Evolutionary conservation across 768 basidiomycete genomes (phyloP).

Genomic region (Hygrophorus russula): DNA sequence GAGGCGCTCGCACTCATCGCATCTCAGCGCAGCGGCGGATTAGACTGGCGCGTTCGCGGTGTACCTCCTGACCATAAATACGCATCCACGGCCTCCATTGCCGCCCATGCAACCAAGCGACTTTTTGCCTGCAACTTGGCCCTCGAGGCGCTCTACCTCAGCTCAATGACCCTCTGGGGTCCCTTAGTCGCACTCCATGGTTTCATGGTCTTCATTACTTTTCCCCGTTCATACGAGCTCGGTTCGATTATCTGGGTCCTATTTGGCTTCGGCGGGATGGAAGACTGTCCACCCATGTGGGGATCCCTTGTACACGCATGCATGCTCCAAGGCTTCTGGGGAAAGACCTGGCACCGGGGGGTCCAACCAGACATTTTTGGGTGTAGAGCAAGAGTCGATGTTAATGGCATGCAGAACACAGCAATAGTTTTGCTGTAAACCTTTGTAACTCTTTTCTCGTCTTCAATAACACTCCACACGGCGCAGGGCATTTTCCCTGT

Average conservation of each 20-base stretch:
- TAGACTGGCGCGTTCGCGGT: background rate
- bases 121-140: background rate
- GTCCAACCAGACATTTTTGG: too few species aligned
- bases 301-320: background rate
- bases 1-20: background rate
- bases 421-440: too few species aligned
- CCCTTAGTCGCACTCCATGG: background rate
- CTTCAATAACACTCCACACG: too few species aligned
- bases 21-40: background rate
- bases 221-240: background rate
- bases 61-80: background rate
- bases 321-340: background rate
- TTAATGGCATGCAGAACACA: too few species aligned
- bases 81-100: too few species aligned
- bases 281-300: background rate
- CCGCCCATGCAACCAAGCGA: background rate
- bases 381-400: too few species aligned
- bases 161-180: background rate
- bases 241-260: background rate
- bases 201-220: background rate
- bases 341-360: background rate
- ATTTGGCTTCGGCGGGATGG: background rate
- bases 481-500: too few species aligned
- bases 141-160: background rate
- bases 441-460: too few species aligned